phyloP scores from a whole-genome alignment of 345 rosid species.

The Eucalyptus globulus region DNA sequence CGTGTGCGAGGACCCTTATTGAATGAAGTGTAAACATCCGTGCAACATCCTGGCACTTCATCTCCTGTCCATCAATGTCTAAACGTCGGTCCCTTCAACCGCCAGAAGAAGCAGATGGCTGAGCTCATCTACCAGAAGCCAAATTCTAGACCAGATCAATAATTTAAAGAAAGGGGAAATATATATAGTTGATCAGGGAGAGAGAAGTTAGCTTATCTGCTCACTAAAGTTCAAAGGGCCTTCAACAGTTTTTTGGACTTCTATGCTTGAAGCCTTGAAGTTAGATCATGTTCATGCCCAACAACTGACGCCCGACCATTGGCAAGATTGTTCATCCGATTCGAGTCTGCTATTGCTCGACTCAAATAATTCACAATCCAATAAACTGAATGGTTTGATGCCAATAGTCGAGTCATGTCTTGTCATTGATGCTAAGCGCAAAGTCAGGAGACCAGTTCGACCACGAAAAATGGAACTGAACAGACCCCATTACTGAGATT shows the following conservation, averaged over 20 bases:
- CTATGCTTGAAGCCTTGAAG: background rate
- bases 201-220: background rate
- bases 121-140: background rate
- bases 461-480: background rate
- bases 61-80: background rate
- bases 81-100: background rate
- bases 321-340: background rate
- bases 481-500: background rate
- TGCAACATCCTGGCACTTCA: background rate
- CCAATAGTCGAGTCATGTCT: background rate
- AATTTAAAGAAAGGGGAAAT: background rate
- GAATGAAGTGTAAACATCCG: background rate
- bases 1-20: background rate
- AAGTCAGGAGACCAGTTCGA: background rate
- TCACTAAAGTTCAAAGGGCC: background rate
- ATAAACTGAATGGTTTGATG: background rate
- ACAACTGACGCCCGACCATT: background rate
- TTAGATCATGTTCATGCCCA: background rate
- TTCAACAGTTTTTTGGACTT: background rate
- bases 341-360: rapidly evolving
- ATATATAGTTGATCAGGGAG: background rate
- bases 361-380: rapidly evolving
- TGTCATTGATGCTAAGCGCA: background rate
- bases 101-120: background rate
- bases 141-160: background rate